A percentile compares a stretch with the other conserved stretches of the same genome.
These are phyloP conservation scores for Yarrowia hollandica DNA, from an alignment of 805 yeast genomes.

Conservation along the genomic window DNA sequence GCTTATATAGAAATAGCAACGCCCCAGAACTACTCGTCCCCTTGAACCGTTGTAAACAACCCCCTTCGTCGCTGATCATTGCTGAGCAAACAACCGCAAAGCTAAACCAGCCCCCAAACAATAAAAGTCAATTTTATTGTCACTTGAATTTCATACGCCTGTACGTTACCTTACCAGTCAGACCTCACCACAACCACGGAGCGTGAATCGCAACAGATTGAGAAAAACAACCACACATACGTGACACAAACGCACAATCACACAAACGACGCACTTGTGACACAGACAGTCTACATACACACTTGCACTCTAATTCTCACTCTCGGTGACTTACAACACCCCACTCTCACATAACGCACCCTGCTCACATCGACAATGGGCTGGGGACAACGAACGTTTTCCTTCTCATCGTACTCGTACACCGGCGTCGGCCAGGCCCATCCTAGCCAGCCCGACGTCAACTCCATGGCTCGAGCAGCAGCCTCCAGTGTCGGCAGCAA, in stretches of 20 bases:
- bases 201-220: too few species aligned
- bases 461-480: slow-evolving; percentile 61
- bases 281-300: too few species aligned
- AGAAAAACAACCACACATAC: background rate
- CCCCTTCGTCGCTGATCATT: background rate
- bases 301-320: background rate
- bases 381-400: slow-evolving; percentile 29
- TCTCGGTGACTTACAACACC: too few species aligned
- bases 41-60: too few species aligned
- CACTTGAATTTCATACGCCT: background rate
- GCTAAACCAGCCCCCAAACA: slow-evolving; percentile 27
- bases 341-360: background rate
- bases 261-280: background rate
- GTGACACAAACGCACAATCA: too few species aligned
- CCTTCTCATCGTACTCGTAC: slow-evolving; percentile 34
- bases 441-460: slow-evolving; percentile 34
- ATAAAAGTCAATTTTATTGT: slow-evolving; percentile 26
- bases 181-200: background rate
- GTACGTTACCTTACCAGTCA: background rate
- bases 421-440: slow-evolving; percentile 40
- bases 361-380: slow-evolving; percentile 7
- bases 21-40: too few species aligned
- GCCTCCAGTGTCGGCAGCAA: slow-evolving; percentile 46
- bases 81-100: slow-evolving; percentile 28
- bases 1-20: too few species aligned